Evolutionary conservation across 345 rosid genomes (phyloP), one percentile per base, ranked within the genome.

Genomic region (Odontarrhena argentea): DNA sequence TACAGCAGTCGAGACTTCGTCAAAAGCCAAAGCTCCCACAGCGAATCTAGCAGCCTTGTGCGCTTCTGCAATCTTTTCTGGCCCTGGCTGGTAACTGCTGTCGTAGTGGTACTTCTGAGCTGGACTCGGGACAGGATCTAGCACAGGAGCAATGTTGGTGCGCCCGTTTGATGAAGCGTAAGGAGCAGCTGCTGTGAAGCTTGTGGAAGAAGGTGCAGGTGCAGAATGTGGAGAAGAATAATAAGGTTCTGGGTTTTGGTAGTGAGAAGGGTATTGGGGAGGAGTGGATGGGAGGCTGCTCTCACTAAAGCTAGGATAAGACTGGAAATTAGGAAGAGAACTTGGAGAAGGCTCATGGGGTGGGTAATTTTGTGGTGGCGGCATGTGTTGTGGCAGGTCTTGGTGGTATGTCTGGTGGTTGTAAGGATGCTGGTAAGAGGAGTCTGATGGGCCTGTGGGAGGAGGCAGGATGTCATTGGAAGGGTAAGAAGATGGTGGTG

Each of bases 11-110:
- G 91, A 79, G 58, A 94, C 85, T 32, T 94, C 99, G 74, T 94
- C 99, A 37, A 94, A 94, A 48, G 97, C 99, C 76, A 94, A 75
- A 48, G 99, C 96, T 57, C 96, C 95, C 60, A 94, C 99, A 0
- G 99, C 99, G 69, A 94, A 91, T 79, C 95, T 83, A 2, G 99
- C 99, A 69, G 99, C 96, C 75, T 94, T 94, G 72, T 83, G 99
- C 52, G 99, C 99, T 75, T 88, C 97, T 0, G 87, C 83, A 5
- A 94, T 79, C 80, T 88, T 91, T 76, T 87, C 97, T 4, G 97
- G 87, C 25, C 88, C 75, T n/a, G 97, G 99, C 76, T 78, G 85
- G 82, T 88, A 88, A 73, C 82, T 88, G 70, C 84, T 75, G 80
- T 93, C 96, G 38, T 93, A 86, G 51, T 89, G 77, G 78, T 80